Percentiles rank a stretch among this genome's conserved stretches.
phyloP scores from a whole-genome alignment of 768 basidiomycete species.

The Clitopilus hobsonii region DNA sequence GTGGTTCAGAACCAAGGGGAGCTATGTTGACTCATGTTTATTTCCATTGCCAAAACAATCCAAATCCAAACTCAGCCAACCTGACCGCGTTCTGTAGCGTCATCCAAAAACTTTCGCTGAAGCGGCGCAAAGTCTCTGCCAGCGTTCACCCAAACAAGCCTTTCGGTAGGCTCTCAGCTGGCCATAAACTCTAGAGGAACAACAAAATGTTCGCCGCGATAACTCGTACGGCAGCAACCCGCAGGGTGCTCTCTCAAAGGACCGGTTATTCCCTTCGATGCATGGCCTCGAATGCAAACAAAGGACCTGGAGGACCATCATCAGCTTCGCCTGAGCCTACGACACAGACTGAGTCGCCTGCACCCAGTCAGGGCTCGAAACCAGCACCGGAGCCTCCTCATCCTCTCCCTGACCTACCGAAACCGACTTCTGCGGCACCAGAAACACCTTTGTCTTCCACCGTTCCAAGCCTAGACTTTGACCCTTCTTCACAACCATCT shows the following conservation, averaged over 20 bases:
- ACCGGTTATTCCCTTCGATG: constrained; percentile 7
- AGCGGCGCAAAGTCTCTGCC: not conserved
- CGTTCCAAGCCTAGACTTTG: constrained; percentile 61
- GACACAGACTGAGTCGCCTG: constrained; percentile 1
- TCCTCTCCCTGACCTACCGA: constrained; percentile 9
- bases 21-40: not conserved
- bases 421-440: constrained; percentile 7
- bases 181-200: not conserved
- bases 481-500: constrained; percentile 29
- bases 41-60: not conserved
- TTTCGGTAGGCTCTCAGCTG: not conserved
- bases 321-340: not conserved
- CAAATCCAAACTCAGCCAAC: not conserved
- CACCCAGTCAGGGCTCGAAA: constrained; percentile 3
- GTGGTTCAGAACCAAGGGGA: not conserved
- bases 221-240: not conserved
- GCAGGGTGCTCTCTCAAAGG: constrained; percentile 6
- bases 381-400: constrained; percentile 14
- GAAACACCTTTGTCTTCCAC: constrained; percentile 18
- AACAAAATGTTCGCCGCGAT: not conserved
- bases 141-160: not conserved
- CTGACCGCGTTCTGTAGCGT: not conserved
- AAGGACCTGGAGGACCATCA: not conserved
- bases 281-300: not conserved
- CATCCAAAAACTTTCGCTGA: not conserved